Evolutionary conservation across 2,329 filamentous ascomycete species (phyloP).

Genomic region (Diaporthe batatas): DNA sequence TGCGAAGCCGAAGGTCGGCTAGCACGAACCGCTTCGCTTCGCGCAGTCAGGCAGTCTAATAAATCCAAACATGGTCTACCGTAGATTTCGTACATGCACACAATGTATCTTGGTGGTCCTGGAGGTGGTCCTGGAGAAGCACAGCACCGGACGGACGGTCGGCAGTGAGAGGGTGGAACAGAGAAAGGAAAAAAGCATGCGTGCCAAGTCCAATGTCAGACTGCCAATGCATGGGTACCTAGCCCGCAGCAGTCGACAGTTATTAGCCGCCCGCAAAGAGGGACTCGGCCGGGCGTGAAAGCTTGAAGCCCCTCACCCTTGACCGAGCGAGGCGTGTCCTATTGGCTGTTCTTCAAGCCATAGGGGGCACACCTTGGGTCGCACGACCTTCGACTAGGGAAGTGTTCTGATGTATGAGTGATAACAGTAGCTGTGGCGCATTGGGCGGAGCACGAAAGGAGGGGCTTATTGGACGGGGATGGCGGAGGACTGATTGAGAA

Average conservation of each 20-base stretch:
- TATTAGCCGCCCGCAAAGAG: conserved; percentile 20
- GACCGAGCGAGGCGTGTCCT: background rate
- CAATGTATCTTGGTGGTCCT: background rate
- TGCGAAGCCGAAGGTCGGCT: background rate
- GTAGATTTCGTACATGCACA: too few species aligned
- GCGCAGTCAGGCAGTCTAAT: background rate
- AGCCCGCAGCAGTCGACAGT: conserved; percentile 17
- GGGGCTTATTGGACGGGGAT: background rate
- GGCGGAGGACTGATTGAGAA: background rate
- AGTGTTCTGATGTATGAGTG: background rate
- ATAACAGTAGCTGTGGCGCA: conserved; percentile 22
- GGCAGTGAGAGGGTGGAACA: conserved; percentile 2
- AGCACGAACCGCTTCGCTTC: conserved; percentile 7
- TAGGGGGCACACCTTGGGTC: conserved; percentile 19
- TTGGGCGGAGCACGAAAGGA: conserved; percentile 4
- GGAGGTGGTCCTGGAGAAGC: conserved; percentile 2
- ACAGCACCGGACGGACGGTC: background rate
- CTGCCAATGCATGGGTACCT: conserved; percentile 27
- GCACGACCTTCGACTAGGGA: conserved; percentile 25
- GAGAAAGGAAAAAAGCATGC: conserved; percentile 4
- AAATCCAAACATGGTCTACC: background rate
- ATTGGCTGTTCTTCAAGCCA: conserved; percentile 26
- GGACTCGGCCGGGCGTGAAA: conserved; percentile 21
- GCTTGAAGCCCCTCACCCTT: conserved; percentile 29
- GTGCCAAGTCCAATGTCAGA: conserved; percentile 29